Percentiles rank a stretch among this genome's conserved stretches.
These are phyloP conservation scores for Prunus mongolica DNA, from an alignment of 306 rosid genomes.

Conservation along the genomic window DNA sequence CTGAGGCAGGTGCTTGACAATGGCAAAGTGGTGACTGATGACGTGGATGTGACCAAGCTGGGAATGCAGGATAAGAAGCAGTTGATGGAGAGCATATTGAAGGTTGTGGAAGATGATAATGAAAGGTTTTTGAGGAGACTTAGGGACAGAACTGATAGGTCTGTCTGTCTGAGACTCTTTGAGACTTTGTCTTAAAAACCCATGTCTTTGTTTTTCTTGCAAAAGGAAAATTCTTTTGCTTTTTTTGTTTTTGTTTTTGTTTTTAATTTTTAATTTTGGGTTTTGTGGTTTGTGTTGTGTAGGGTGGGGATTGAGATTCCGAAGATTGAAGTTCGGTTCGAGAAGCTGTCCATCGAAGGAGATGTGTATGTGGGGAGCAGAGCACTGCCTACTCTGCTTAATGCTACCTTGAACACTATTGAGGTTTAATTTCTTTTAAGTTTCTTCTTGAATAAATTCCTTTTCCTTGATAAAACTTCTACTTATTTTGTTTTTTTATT, in stretches of 20 bases:
- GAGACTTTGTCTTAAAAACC: not conserved
- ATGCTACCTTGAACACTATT: conserved; percentile 50
- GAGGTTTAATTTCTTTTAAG: conserved; percentile 41
- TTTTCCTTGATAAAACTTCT: not conserved
- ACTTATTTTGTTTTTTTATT: no score
- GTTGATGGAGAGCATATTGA: conserved; percentile 49
- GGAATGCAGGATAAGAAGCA: conserved; percentile 43
- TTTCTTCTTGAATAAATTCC: not conserved
- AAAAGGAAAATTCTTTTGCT: not conserved
- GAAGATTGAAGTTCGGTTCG: conserved; percentile 72
- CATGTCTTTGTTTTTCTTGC: not conserved
- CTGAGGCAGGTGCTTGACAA: conserved; percentile 45
- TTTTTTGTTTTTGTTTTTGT: not conserved
- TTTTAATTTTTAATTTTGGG: not conserved
- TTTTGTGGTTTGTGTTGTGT: not conserved
- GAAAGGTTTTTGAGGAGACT: conserved; percentile 59
- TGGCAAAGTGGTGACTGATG: conserved; percentile 48
- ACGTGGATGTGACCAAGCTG: conserved; percentile 57
- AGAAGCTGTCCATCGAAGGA: conserved; percentile 61
- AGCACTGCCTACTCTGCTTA: conserved; percentile 73
- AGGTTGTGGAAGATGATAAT: conserved; percentile 60
- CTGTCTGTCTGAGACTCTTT: conserved; percentile 4
- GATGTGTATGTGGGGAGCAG: conserved; percentile 79
- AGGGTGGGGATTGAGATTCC: conserved; percentile 80
- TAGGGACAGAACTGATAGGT: conserved; percentile 65